Evolutionary conservation across 1,284 basidiomycete genomes (phyloP).

Genomic region (Apiotrichum gracile): DNA sequence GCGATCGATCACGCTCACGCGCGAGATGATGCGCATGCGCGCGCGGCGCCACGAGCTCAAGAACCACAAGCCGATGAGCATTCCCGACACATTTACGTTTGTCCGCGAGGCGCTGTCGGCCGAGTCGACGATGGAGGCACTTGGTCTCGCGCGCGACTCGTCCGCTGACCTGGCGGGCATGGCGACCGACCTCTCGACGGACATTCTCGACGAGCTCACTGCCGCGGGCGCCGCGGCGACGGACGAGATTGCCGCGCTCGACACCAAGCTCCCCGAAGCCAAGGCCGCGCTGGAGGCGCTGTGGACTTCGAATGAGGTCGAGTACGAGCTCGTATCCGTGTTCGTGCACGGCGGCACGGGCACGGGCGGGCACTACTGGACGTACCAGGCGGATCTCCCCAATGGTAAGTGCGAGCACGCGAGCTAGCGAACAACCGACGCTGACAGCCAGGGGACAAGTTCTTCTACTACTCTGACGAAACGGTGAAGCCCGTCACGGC

Average conservation of each 20-base stretch:
- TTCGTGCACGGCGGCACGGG: conserved; percentile 86
- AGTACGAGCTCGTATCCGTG: conserved; percentile 88
- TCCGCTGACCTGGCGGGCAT: conserved; percentile 44
- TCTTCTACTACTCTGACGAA: conserved; percentile 95
- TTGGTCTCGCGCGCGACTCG: neutral
- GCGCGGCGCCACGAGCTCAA: conserved; percentile 63
- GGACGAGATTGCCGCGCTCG: conserved; percentile 59
- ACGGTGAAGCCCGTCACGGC: conserved; percentile 54
- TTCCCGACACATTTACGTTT: conserved; percentile 29
- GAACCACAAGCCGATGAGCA: conserved; percentile 46
- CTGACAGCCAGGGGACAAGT: conserved; percentile 57
- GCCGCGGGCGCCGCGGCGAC: conserved; percentile 55
- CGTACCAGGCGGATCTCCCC: conserved; percentile 44
- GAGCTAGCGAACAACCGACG: neutral
- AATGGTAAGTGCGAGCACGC: conserved; percentile 28
- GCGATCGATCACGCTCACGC: conserved; percentile 62
- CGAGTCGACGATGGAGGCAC: conserved; percentile 38
- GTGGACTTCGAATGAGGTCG: conserved; percentile 65
- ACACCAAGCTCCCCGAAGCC: conserved; percentile 54
- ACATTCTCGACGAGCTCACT: conserved; percentile 38
- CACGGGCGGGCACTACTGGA: conserved; percentile 46
- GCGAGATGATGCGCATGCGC: conserved; percentile 58
- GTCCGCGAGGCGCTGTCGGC: conserved; percentile 22
- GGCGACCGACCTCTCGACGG: conserved; percentile 32
- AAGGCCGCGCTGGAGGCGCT: conserved; percentile 68